Evolutionary conservation across 2,329 filamentous ascomycete genomes (phyloP), one percentile per base, ranked within the genome.

Genomic region (Fusarium hainanense): DNA sequence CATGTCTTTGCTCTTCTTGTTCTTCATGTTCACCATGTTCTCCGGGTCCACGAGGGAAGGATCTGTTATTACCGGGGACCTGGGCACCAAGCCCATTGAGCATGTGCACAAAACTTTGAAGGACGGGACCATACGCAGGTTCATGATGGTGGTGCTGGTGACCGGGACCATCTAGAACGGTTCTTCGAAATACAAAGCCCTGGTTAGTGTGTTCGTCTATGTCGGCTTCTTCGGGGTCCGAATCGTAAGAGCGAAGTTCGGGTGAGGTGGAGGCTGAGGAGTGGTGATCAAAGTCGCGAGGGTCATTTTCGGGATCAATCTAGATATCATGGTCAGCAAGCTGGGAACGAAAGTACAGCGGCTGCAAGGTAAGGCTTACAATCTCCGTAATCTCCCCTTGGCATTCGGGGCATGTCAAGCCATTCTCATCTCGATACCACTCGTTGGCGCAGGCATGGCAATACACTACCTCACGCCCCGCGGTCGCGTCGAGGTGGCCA

Each of bases 361-460:
- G n/a, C 25, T 21, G 34, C 6, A 3, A 34, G 14, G 20, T 23
- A 27, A 49, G 27, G 84, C 91, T 76, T 84, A 97, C 94, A 74
- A 98, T 93, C 82, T 99, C 94, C 18, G 89, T 93, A 71, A 93
- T 90, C 21, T 97, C 93, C 40, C 89, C 89, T 6, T 85, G 78
- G 77, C 96, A 99, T n/a, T 82, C 79, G 18, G 94, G 93, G 77
- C 96, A 99, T 18, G 82, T 82, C 67, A 97, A 81, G 27, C 82
- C 90, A 70, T 87, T 84, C 68, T 92, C 87, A 63, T 93, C 88
- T 63, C 88, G 85, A 75, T 91, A 93, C 93, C 94, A 98, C 78
- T 97, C 91, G 68, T 92, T 82, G 54, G 86, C 79, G 82, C 96
- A 98, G 64, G 86, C 82, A 80, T 98, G 93, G 80, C 96, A 99